Percentiles rank a stretch among this genome's conserved stretches.
phyloP scores from a whole-genome alignment of 2,329 filamentous ascomycete genomes.

The Malbranchea cinnamomea region DNA sequence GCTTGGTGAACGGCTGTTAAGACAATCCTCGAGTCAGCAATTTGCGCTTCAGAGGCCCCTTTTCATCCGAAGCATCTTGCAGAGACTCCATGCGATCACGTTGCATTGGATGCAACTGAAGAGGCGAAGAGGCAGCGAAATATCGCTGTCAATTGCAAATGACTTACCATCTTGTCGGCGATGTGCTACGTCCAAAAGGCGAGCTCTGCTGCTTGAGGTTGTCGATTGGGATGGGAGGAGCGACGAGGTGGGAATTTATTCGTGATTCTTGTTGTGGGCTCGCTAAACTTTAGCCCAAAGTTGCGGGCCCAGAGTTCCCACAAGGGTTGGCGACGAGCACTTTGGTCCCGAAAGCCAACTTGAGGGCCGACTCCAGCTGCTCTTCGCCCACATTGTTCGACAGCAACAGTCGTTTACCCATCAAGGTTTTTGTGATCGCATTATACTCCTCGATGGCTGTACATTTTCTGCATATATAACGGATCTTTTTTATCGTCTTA shows the following conservation, averaged over 20 bases:
- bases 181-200: conserved; percentile 13
- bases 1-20: conserved; percentile 72
- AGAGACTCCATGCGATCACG: conserved; percentile 51
- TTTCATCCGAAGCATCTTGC: conserved; percentile 94
- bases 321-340: conserved; percentile 26
- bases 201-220: conserved; percentile 16
- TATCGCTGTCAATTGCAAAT: conserved; percentile 13
- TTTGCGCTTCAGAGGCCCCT: conserved; percentile 82
- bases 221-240: conserved; percentile 20
- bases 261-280: conserved; percentile 26
- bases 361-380: conserved; percentile 7
- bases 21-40: conserved; percentile 85
- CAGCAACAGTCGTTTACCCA: neutral
- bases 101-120: conserved; percentile 7
- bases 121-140: conserved; percentile 8
- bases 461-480: neutral
- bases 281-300: conserved; percentile 23
- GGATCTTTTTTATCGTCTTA: no score
- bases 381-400: conserved; percentile 1
- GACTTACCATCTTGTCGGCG: conserved; percentile 33
- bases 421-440: neutral
- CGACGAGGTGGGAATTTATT: conserved; percentile 19
- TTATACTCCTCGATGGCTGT: neutral
- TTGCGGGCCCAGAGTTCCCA: conserved; percentile 7
- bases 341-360: neutral